Percentiles rank a stretch among this genome's conserved stretches.
phyloP scores from a whole-genome alignment of 805 yeast species.

The Monosporozyma servazzii region DNA sequence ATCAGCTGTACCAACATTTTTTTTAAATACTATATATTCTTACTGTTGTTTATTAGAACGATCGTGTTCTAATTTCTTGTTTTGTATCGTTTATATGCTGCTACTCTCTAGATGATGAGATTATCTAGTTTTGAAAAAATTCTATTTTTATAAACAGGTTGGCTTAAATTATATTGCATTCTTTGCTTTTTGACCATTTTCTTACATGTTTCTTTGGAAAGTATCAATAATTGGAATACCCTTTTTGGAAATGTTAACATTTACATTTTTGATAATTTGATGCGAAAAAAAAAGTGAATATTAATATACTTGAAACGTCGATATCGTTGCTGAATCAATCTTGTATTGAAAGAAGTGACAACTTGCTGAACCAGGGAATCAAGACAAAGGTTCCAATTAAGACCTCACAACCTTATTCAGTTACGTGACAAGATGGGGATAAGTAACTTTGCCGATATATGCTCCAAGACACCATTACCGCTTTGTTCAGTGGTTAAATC shows the following conservation, averaged over 20 bases:
- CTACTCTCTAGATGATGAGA: no score
- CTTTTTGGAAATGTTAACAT: no score
- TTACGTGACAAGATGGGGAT: constrained; percentile 15
- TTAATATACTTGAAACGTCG: background rate
- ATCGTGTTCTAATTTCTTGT: background rate
- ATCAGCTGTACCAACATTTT: constrained; percentile 34
- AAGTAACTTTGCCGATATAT: constrained; percentile 35
- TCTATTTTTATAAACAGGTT: no score
- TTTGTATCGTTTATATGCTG: no score
- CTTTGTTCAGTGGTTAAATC: constrained; percentile 69
- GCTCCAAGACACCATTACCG: constrained; percentile 65
- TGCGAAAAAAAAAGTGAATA: no score
- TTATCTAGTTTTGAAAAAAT: no score
- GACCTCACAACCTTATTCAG: background rate
- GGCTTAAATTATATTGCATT: no score
- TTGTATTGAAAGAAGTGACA: no score
- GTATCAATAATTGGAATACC: no score
- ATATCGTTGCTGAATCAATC: background rate
- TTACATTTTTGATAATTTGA: no score
- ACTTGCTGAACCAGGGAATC: background rate
- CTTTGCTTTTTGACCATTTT: no score
- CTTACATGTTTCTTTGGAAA: no score
- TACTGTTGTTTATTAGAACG: background rate
- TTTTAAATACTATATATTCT: background rate
- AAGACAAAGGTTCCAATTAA: background rate